Evolutionary conservation across 2,329 filamentous ascomycete genomes (phyloP), one percentile per base, ranked within the genome.

Genomic region (Clathrospora elynae): DNA sequence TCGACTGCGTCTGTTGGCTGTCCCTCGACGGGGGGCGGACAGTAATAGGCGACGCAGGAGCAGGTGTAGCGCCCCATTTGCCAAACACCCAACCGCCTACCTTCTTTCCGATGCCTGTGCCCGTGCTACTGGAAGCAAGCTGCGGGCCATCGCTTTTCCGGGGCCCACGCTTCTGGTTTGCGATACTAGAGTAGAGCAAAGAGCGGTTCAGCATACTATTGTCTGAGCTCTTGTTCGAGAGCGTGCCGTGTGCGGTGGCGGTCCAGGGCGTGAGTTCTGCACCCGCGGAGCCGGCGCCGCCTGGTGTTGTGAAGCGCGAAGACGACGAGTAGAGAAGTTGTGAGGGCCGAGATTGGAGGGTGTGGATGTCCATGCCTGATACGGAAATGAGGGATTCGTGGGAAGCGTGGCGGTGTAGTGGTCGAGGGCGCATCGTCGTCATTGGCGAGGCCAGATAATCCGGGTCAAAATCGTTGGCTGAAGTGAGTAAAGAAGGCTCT

Each of bases 361-460:
- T 90, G 66, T 95, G 90, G 35, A 96, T 95, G 64, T 96, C 92
- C 67, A 96, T 85, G 2, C 90, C 90, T 0, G 85, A 83, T 2
- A 96, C 80, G 0, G 91, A 96, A 55, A 96, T 81, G 49, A 96
- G 85, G 12, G 89, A 95, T 66, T 96, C 91, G 57, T 95, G 90
- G 1, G 91, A 96, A 2, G 83, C 66, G 2, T 83, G 78, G 20
- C 86, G 84, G 26, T 82, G 86, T 3, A 91, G 70, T 2, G 71
- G n/a, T n/a, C n/a, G 68, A 31, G 64, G 69, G 16, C 61, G 38
- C 72, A 74, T 42, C 67, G 54, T 54, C 5, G 51, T 51, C 17
- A 62, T 69, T 24, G 55, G 55, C 61, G 68, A 51, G 16, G 60
- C 26, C 5, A 57, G 37, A 51, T 67, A 38, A 70, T 71, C 31